Evolutionary conservation across 176 grass and related monocot species (phyloP).

Genomic region (Triticum urartu): DNA sequence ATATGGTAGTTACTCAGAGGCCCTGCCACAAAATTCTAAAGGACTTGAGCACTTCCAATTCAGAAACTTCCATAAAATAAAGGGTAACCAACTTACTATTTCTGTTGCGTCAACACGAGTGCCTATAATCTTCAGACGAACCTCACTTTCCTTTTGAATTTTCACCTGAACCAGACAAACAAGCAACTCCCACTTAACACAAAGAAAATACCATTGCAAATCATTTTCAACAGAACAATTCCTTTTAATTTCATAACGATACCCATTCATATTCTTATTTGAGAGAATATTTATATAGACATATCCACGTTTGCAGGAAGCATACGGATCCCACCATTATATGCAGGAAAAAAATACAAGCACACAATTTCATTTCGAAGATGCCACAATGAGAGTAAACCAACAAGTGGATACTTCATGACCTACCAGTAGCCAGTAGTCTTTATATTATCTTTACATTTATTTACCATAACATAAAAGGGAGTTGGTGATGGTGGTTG

Average conservation of each 20-base stretch:
- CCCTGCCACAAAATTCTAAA: neutral
- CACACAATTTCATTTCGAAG: neutral
- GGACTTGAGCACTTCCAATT: neutral
- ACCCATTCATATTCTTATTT: neutral
- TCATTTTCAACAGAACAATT: neutral
- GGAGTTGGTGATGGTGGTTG: neutral
- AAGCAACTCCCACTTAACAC: neutral
- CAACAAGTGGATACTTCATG: neutral
- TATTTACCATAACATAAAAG: neutral
- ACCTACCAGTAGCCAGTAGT: neutral
- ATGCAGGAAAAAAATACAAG: neutral
- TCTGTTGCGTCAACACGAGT: conserved; percentile 97
- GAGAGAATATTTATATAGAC: neutral
- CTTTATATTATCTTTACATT: too few relatives aligned
- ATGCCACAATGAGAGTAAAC: neutral
- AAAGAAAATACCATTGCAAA: neutral
- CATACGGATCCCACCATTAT: neutral
- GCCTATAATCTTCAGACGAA: conserved; percentile 95
- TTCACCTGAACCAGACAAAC: conserved; percentile 62
- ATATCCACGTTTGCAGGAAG: neutral
- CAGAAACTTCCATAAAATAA: neutral
- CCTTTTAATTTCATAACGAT: neutral
- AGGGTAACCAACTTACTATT: conserved; percentile 61
- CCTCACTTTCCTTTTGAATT: conserved; percentile 97
- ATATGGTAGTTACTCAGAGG: neutral